phyloP scores from a whole-genome alignment of 176 grass and related monocot species.

The Alopecurus myosuroides region DNA sequence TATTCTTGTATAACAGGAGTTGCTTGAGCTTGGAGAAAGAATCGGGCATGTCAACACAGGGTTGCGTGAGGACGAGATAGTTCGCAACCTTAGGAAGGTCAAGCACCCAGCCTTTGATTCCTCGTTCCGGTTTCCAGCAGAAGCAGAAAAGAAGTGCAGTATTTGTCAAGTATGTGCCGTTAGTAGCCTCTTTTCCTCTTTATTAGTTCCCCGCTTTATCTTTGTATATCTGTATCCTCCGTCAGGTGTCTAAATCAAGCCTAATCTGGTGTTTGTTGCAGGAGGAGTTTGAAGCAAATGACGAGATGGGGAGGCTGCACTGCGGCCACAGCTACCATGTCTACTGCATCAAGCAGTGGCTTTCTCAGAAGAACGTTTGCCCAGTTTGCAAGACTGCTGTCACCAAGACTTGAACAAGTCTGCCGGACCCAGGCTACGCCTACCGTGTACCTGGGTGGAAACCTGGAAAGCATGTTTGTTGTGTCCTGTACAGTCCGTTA shows the following conservation, averaged over 20 bases:
- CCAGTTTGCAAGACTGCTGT: constrained; percentile 94
- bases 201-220: neutral
- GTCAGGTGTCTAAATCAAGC: neutral
- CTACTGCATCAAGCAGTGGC: constrained; percentile 98
- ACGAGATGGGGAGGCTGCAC: constrained; percentile 79
- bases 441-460: neutral
- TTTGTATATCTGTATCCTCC: neutral
- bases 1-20: constrained; percentile 49
- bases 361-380: constrained; percentile 89
- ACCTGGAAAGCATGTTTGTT: neutral
- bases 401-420: constrained; percentile 51
- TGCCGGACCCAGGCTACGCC: neutral
- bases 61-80: constrained; percentile 90
- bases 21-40: constrained; percentile 84
- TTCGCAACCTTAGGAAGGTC: constrained; percentile 46
- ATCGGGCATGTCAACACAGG: constrained; percentile 94
- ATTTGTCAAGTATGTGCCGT: constrained; percentile 72
- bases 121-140: constrained; percentile 41
- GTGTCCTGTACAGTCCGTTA: constrained; percentile 34
- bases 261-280: neutral
- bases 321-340: constrained; percentile 92
- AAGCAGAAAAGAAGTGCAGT: constrained; percentile 79
- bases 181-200: neutral
- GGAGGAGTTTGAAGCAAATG: constrained; percentile 92
- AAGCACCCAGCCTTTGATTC: constrained; percentile 52